Evolutionary conservation across 192 early-diverging fungal species (phyloP).

Genomic region (Glomus cerebriforme): DNA sequence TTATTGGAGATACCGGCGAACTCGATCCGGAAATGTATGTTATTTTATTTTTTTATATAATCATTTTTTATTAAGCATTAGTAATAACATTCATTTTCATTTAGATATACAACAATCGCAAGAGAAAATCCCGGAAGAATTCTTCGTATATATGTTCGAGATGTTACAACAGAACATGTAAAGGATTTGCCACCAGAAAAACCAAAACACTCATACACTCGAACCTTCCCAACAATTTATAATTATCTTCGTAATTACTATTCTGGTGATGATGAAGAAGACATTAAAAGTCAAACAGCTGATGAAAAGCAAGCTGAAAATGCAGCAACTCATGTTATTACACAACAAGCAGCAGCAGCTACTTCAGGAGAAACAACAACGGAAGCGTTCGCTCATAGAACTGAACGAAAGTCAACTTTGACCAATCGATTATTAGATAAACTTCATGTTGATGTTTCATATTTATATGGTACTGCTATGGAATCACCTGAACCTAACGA

Average conservation of each 20-base stretch:
- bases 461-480: neutral
- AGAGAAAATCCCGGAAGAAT: constrained; percentile 64
- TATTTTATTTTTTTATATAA: neutral
- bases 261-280: neutral
- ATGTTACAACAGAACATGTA: constrained; percentile 50
- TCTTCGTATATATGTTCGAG: constrained; percentile 85
- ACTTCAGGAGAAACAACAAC: neutral
- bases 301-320: constrained; percentile 8
- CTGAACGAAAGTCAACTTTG: neutral
- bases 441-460: constrained; percentile 8
- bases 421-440: constrained; percentile 12
- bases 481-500: neutral
- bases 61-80: neutral
- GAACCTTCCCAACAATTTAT: constrained; percentile 1
- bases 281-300: neutral
- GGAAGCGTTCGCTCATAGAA: neutral
- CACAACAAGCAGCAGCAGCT: neutral
- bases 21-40: constrained; percentile 82
- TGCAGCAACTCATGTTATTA: constrained; percentile 11
- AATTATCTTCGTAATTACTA: constrained; percentile 10
- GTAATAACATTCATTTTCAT: neutral
- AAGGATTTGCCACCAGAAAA: constrained; percentile 22
- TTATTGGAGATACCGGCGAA: constrained; percentile 92
- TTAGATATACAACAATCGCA: constrained; percentile 66
- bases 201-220: constrained; percentile 15